These are phyloP conservation scores for Camellia lanceoleosa DNA, from an alignment of 148 eudicot genomes.

Conservation along the genomic window DNA sequence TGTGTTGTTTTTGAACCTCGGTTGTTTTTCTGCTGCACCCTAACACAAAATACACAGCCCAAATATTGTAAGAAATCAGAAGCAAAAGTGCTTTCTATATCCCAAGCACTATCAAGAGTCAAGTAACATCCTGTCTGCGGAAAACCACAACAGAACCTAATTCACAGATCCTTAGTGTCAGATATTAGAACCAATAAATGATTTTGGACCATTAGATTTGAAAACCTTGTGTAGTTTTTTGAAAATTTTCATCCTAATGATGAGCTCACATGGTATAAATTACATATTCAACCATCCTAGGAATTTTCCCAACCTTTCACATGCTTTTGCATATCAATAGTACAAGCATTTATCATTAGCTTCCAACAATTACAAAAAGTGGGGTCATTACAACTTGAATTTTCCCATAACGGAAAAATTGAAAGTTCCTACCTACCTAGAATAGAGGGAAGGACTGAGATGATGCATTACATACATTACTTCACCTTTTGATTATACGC, in stretches of 20 bases:
- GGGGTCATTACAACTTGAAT: background rate
- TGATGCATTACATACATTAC: no score
- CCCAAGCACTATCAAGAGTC: background rate
- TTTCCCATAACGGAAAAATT: background rate
- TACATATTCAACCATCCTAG: no score
- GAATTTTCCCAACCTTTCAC: background rate
- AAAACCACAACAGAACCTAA: background rate
- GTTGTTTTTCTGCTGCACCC: no score
- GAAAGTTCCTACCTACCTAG: no score
- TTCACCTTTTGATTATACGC: no score
- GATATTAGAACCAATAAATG: background rate
- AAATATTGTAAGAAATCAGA: no score
- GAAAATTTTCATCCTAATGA: background rate
- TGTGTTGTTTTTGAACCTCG: no score
- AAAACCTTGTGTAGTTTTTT: conserved; percentile 5
- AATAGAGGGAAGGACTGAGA: no score
- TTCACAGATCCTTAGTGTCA: background rate
- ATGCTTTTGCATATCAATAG: background rate
- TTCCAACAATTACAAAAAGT: background rate
- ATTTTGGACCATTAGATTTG: background rate
- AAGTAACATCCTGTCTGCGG: background rate
- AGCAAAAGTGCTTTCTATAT: no score
- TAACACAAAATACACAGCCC: no score
- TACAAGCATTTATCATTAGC: background rate
- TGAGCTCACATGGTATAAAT: background rate